A percentile compares a stretch with the other conserved stretches of the same genome.
Evolutionary conservation across 2,329 filamentous ascomycete genomes (phyloP).

Genomic region (Podosphaera aphanis): DNA sequence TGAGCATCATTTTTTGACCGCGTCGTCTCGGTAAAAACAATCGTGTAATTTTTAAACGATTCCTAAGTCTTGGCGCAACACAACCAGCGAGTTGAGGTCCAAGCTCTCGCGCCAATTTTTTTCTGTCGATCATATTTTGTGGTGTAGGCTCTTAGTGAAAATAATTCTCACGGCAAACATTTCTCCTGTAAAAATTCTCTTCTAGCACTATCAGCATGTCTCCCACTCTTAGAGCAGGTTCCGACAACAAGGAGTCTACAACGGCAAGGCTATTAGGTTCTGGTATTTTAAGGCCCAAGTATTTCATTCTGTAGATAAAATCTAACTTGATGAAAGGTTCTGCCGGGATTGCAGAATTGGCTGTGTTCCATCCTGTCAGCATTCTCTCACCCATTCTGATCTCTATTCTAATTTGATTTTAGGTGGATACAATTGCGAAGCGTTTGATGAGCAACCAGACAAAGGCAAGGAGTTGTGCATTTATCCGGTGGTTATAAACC

Average conservation of each 20-base stretch:
- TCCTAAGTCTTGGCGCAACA: neutral
- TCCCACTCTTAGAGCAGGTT: slow-evolving; percentile 14
- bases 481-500: slow-evolving; percentile 4
- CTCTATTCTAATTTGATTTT: slow-evolving; percentile 2
- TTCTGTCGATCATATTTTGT: no score
- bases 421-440: slow-evolving; percentile 97
- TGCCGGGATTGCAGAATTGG: slow-evolving; percentile 78
- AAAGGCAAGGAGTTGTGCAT: slow-evolving; percentile 26
- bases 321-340: slow-evolving; percentile 33
- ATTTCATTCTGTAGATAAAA: neutral
- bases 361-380: slow-evolving; percentile 72
- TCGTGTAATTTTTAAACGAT: no score
- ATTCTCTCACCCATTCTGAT: neutral
- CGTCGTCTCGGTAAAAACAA: no score
- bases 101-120: neutral
- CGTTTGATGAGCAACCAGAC: slow-evolving; percentile 96
- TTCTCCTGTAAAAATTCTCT: neutral
- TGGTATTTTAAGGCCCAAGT: slow-evolving; percentile 29
- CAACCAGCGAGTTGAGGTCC: neutral
- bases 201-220: slow-evolving; percentile 5
- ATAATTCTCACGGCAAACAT: neutral
- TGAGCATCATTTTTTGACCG: no score
- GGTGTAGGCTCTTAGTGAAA: no score
- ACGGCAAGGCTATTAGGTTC: slow-evolving; percentile 74
- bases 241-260: slow-evolving; percentile 46